Evolutionary conservation across 2,329 filamentous ascomycete species (phyloP).

Genomic region (Phoma herbarum): DNA sequence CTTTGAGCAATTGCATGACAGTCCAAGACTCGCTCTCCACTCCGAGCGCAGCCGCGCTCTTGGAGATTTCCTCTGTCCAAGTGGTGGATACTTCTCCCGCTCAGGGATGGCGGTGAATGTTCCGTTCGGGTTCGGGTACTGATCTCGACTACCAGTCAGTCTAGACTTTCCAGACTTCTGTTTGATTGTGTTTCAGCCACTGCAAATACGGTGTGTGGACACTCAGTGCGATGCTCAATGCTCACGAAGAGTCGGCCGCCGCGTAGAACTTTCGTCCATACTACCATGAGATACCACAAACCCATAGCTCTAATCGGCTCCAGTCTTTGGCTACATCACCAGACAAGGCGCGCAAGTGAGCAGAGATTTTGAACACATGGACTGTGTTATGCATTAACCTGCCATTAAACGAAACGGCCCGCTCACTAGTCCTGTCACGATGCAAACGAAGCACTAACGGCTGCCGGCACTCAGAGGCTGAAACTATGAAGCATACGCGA

Average conservation of each 20-base stretch:
- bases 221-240: background rate
- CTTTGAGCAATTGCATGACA: background rate
- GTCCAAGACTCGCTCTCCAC: background rate
- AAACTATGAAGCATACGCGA: slow-evolving; percentile 3
- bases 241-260: background rate
- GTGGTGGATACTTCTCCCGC: background rate
- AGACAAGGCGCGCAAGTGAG: background rate
- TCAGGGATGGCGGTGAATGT: slow-evolving; percentile 1
- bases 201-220: background rate
- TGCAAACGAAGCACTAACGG: slow-evolving; percentile 3
- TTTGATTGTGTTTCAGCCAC: background rate
- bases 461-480: slow-evolving; percentile 8
- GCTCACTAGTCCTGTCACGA: background rate
- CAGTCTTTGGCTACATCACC: too few relatives aligned
- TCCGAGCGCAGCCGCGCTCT: background rate
- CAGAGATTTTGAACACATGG: background rate
- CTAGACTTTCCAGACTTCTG: background rate
- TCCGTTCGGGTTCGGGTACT: background rate
- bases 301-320: background rate
- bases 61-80: background rate
- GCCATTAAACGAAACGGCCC: slow-evolving; percentile 5
- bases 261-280: background rate
- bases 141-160: background rate
- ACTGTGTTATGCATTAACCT: background rate
- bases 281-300: background rate